phyloP scores from a whole-genome alignment of 768 basidiomycete species.

The Hydnum rufescens region DNA sequence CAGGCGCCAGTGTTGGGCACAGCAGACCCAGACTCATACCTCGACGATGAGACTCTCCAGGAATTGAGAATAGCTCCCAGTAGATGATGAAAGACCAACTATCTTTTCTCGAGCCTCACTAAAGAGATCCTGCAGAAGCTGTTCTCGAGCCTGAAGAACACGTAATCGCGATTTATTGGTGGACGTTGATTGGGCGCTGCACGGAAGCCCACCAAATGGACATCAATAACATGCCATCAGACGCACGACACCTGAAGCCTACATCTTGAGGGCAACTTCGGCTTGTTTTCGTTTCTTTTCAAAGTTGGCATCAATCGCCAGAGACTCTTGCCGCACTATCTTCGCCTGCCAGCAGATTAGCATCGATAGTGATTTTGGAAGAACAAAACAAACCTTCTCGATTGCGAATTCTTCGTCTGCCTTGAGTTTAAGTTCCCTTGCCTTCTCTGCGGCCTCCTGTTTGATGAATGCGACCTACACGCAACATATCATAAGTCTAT shows the following conservation, averaged over 20 bases:
- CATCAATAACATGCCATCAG: neutral
- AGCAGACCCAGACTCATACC: conserved; percentile 16
- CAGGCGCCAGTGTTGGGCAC: neutral
- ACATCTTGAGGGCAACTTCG: conserved; percentile 96
- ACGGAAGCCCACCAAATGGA: neutral
- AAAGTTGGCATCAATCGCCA: conserved; percentile 80
- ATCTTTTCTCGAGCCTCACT: conserved; percentile 43
- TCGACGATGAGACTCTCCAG: conserved; percentile 73
- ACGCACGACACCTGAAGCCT: conserved; percentile 16
- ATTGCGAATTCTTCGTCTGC: conserved; percentile 98
- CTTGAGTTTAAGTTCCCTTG: conserved; percentile 89
- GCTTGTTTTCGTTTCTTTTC: conserved; percentile 93
- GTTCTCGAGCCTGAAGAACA: conserved; percentile 78
- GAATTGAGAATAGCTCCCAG: conserved; percentile 58
- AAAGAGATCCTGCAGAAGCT: conserved; percentile 81
- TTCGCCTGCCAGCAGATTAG: conserved; percentile 45
- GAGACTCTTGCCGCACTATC: conserved; percentile 89
- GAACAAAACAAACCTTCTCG: conserved; percentile 46
- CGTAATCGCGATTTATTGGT: conserved; percentile 91
- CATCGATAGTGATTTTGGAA: conserved; percentile 12
- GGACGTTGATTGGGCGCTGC: conserved; percentile 80
- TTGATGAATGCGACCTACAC: conserved; percentile 92
- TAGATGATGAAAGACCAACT: conserved; percentile 39
- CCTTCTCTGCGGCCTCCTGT: conserved; percentile 96
- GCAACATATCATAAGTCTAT: neutral